These are phyloP conservation scores for Neonectria ditissima DNA, from an alignment of 2,329 filamentous ascomycete genomes.

Conservation along the genomic window DNA sequence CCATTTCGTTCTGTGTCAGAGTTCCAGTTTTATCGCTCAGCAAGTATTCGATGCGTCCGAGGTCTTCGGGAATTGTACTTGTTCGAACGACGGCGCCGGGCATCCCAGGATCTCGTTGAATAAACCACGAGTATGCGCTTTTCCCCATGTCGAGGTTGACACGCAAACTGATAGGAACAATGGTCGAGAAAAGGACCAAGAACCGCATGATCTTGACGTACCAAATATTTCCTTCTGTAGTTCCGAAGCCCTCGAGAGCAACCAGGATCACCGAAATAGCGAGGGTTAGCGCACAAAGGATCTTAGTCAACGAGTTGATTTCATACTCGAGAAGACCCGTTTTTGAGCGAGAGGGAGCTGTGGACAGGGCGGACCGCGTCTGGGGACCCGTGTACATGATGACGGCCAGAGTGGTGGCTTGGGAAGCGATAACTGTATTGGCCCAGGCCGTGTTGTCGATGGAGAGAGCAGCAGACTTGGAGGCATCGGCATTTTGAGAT, in stretches of 20 bases:
- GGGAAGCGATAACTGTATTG: slow-evolving; percentile 95
- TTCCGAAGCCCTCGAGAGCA: slow-evolving; percentile 83
- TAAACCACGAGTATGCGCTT: slow-evolving; percentile 94
- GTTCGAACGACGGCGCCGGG: slow-evolving; percentile 93
- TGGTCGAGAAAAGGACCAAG: slow-evolving; percentile 97
- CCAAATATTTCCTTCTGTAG: slow-evolving; percentile 77
- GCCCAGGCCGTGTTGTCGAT: slow-evolving; percentile 99
- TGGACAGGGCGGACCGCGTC: slow-evolving; percentile 93
- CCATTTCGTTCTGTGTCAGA: slow-evolving; percentile 97
- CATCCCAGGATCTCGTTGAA: slow-evolving; percentile 90
- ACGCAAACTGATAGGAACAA: slow-evolving; percentile 95
- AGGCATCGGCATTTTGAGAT: slow-evolving; percentile 49
- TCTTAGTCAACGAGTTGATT: slow-evolving; percentile 97
- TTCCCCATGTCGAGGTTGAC: slow-evolving; percentile 99
- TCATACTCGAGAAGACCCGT: slow-evolving; percentile 94
- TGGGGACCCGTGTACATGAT: slow-evolving; percentile 96
- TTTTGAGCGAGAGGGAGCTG: slow-evolving; percentile 91
- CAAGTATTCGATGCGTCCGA: slow-evolving; percentile 95
- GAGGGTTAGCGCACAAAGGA: slow-evolving; percentile 89
- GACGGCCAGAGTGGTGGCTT: slow-evolving; percentile 86
- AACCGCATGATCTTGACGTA: slow-evolving; percentile 99
- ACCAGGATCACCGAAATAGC: slow-evolving; percentile 89
- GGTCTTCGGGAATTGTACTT: slow-evolving; percentile 96
- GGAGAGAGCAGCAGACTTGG: slow-evolving; percentile 77
- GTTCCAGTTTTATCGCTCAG: slow-evolving; percentile 99